Percentiles rank a stretch among this genome's conserved stretches.
phyloP scores from a whole-genome alignment of 83 land plant genomes.

The Thuja plicata region DNA sequence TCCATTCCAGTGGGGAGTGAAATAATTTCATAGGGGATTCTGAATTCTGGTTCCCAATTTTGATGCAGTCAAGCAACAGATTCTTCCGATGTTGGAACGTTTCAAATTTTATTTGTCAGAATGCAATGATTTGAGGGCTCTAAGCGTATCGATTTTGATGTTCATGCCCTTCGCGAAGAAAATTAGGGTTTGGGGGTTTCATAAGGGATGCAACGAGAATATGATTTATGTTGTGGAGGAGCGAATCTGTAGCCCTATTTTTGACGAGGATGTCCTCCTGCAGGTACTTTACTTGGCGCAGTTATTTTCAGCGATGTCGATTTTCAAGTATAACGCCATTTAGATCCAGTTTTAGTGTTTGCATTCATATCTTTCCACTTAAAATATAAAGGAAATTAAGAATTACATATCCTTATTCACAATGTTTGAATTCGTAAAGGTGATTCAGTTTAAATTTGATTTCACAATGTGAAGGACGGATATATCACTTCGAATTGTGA shows the following conservation, averaged over 20 bases:
- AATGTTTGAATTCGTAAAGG: no score
- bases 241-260: conserved; percentile 20
- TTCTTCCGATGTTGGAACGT: conserved; percentile 24
- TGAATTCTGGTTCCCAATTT: conserved; percentile 25
- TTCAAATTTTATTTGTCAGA: conserved; percentile 19
- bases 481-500: no score
- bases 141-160: conserved; percentile 8
- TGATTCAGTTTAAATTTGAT: no score
- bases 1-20: no score
- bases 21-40: not conserved
- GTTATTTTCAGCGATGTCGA: no score
- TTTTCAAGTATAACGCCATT: not conserved
- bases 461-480: no score
- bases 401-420: no score
- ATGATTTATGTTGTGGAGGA: conserved; percentile 25
- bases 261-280: conserved; percentile 13
- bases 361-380: no score
- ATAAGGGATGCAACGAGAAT: conserved; percentile 1
- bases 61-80: conserved; percentile 2
- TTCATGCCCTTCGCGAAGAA: conserved; percentile 16
- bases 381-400: no score
- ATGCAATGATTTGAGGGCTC: conserved; percentile 16
- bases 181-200: not conserved
- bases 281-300: not conserved
- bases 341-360: not conserved